phyloP scores from a whole-genome alignment of 208 protist genomes.

The Wallacemonas sp. region DNA sequence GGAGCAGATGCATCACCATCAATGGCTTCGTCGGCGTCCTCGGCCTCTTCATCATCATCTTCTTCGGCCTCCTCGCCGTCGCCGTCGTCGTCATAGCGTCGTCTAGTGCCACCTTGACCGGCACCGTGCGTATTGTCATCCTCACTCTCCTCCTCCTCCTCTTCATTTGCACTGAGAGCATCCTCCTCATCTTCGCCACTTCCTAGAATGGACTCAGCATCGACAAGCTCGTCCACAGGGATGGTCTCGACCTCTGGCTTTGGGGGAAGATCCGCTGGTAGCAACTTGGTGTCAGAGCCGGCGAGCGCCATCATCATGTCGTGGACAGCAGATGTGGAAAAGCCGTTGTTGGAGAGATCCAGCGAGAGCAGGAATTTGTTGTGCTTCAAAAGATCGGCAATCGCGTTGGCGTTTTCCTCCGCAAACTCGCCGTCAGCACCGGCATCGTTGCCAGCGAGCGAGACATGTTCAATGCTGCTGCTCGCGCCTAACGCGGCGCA shows the following conservation, averaged over 20 bases:
- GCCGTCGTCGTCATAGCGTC: too few species aligned
- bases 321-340: slow-evolving; percentile 26
- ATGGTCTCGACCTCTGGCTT: slow-evolving; percentile 20
- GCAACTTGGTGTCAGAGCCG: slow-evolving; percentile 58
- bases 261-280: slow-evolving; percentile 44
- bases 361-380: slow-evolving; percentile 79
- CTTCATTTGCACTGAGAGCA: not conserved
- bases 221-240: slow-evolving; percentile 22
- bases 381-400: slow-evolving; percentile 55
- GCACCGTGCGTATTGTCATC: too few species aligned
- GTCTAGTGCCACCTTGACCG: too few species aligned
- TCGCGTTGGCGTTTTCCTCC: slow-evolving; percentile 27
- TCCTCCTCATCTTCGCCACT: slow-evolving; percentile 17
- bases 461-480: slow-evolving; percentile 28
- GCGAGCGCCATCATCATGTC: slow-evolving; percentile 45
- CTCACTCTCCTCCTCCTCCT: slow-evolving; percentile 10
- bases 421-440: slow-evolving; percentile 36
- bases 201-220: not conserved
- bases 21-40: slow-evolving; percentile 17
- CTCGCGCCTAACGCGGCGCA: slow-evolving; percentile 25
- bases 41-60: slow-evolving; percentile 33
- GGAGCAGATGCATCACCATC: too few species aligned
- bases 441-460: slow-evolving; percentile 54
- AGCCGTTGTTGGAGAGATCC: slow-evolving; percentile 61
- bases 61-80: slow-evolving; percentile 35